Conservation (phyloP, 257 asterid species). For the Solanum pimpinellifolium region DNA sequence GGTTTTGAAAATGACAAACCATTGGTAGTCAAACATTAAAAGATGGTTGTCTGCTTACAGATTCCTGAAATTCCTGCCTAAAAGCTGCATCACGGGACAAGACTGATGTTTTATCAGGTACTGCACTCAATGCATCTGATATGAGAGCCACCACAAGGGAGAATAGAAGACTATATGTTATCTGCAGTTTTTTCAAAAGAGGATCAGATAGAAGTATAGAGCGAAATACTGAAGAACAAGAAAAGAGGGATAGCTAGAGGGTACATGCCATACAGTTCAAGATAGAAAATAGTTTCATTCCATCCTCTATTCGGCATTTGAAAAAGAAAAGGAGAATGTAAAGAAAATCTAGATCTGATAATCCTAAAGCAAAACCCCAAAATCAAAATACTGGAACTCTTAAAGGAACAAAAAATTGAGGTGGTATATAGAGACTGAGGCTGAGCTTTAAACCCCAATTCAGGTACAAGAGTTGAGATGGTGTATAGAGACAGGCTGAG, state of each 20-base stretch:
- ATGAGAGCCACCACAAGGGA: slow-evolving; percentile 71
- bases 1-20: slow-evolving; percentile 4
- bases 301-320: not conserved
- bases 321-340: not conserved
- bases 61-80: slow-evolving; percentile 70
- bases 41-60: slow-evolving; percentile 44
- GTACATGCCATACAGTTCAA: not conserved
- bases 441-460: not conserved
- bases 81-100: slow-evolving; percentile 72
- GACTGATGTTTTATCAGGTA: slow-evolving; percentile 47
- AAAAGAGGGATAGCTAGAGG: not conserved
- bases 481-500: not conserved
- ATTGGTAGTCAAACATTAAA: not conserved
- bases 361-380: not conserved
- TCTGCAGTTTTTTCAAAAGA: slow-evolving; percentile 43
- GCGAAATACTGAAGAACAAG: not conserved
- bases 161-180: slow-evolving; percentile 73
- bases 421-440: not conserved
- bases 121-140: slow-evolving; percentile 84
- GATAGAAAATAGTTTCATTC: not conserved
- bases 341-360: not conserved
- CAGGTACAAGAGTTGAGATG: not conserved
- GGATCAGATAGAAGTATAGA: not conserved
- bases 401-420: not conserved
- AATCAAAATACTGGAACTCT: not conserved